Conservation (phyloP, 2,329 filamentous ascomycete species). For the Ophiocordyceps robertsii region DNA sequence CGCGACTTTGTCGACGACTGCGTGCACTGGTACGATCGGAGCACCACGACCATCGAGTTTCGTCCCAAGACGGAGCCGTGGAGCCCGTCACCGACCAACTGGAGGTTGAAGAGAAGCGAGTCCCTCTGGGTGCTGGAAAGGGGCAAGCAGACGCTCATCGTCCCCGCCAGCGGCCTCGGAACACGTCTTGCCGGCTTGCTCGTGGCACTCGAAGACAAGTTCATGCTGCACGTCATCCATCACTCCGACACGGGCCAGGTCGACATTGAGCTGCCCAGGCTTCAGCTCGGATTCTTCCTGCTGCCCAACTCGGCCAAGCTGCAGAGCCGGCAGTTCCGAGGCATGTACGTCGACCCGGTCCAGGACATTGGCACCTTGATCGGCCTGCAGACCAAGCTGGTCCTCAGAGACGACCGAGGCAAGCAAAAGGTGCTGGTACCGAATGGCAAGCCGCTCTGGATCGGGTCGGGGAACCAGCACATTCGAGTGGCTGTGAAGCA, state of each 20-base stretch:
- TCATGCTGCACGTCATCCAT: not conserved
- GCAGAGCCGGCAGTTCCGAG: constrained; percentile 28
- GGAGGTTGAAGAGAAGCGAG: not conserved
- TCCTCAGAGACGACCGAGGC: constrained; percentile 18
- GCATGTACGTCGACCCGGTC: constrained; percentile 31
- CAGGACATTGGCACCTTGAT: constrained; percentile 33
- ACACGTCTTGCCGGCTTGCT: not conserved
- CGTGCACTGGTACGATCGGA: not conserved
- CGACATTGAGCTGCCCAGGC: not conserved
- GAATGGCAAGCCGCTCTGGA: constrained; percentile 11
- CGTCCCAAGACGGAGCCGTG: not conserved
- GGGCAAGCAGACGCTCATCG: not conserved
- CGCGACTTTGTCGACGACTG: not conserved
- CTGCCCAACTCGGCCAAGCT: not conserved
- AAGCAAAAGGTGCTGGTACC: constrained; percentile 23
- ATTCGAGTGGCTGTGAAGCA: not conserved
- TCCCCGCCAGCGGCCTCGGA: not conserved
- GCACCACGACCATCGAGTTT: not conserved
- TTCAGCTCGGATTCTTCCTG: not conserved
- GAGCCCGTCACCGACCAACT: not conserved
- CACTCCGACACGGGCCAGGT: not conserved
- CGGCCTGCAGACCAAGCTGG: constrained; percentile 34
- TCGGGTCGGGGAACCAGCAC: not conserved
- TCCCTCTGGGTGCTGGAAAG: not conserved
- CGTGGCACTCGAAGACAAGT: not conserved